Evolutionary conservation across 345 rosid species (phyloP).

Genomic region (Heritiera littoralis): DNA sequence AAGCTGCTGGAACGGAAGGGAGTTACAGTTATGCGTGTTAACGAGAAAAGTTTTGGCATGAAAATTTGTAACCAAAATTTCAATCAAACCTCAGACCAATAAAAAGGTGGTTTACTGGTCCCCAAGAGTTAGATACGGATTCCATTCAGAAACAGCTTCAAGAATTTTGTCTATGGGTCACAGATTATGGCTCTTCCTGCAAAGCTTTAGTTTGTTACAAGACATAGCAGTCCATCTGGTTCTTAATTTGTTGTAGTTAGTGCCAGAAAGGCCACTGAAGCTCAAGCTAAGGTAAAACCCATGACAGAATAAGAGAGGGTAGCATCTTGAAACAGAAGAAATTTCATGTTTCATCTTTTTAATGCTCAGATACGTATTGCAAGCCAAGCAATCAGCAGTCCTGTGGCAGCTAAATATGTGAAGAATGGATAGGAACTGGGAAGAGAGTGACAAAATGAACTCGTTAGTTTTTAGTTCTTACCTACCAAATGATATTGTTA

Average conservation of each 20-base stretch:
- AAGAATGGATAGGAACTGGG: no score
- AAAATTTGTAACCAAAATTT: slow-evolving; percentile 5
- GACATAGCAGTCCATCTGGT: neutral
- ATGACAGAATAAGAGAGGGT: neutral
- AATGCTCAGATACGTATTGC: neutral
- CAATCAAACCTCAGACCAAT: neutral
- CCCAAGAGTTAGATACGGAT: neutral
- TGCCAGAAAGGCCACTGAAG: neutral
- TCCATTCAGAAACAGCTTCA: slow-evolving; percentile 12
- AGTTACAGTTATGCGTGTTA: neutral
- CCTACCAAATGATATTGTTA: no score
- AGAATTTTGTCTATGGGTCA: slow-evolving; percentile 18
- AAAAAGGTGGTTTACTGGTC: slow-evolving; percentile 19
- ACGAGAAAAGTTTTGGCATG: neutral
- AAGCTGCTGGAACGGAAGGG: slow-evolving; percentile 56
- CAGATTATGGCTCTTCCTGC: slow-evolving; percentile 20
- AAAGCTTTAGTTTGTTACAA: slow-evolving; percentile 24
- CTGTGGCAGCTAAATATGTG: no score
- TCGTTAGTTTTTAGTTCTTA: no score
- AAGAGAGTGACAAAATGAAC: no score
- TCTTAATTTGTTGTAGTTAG: neutral
- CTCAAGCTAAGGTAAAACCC: neutral
- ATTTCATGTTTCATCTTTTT: neutral
- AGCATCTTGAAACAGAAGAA: neutral
- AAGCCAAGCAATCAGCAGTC: no score